phyloP scores from a whole-genome alignment of 352 stramenopile species.

The Globisporangium abappressorium region DNA sequence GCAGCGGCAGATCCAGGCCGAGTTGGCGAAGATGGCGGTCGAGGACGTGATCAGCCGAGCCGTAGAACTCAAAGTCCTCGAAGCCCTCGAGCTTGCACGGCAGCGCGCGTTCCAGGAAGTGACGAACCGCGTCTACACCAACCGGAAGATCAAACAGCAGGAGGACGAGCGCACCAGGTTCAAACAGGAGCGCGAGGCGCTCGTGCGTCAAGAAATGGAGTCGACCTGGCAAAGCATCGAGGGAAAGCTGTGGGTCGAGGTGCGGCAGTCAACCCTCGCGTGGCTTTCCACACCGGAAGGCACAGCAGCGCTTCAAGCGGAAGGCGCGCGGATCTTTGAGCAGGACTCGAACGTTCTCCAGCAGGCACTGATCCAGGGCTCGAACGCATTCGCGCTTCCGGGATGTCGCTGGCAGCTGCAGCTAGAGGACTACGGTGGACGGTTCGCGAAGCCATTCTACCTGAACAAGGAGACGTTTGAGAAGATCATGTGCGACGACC shows the following conservation, averaged over 20 bases:
- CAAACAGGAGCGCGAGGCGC: slow-evolving; percentile 34
- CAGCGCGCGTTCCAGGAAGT: slow-evolving; percentile 44
- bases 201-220: slow-evolving; percentile 23
- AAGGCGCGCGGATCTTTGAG: slow-evolving; percentile 57
- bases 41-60: slow-evolving; percentile 46
- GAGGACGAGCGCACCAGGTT: slow-evolving; percentile 43
- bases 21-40: slow-evolving; percentile 33
- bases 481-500: slow-evolving; percentile 65
- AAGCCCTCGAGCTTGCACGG: slow-evolving; percentile 26
- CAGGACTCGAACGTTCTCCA: slow-evolving; percentile 43
- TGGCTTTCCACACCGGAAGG: slow-evolving; percentile 43
- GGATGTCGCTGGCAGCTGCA: slow-evolving; percentile 61
- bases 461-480: slow-evolving; percentile 60
- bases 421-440: slow-evolving; percentile 48
- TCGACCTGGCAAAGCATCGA: slow-evolving; percentile 47
- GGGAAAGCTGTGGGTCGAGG: slow-evolving; percentile 35
- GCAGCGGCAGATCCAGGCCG: slow-evolving; percentile 25
- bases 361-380: slow-evolving; percentile 38
- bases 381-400: slow-evolving; percentile 22
- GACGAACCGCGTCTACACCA: slow-evolving; percentile 36
- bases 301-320: slow-evolving; percentile 23
- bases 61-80: slow-evolving; percentile 22
- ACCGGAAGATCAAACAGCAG: slow-evolving; percentile 50
- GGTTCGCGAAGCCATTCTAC: slow-evolving; percentile 66
- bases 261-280: slow-evolving; percentile 37